Evolutionary conservation across 768 basidiomycete species (phyloP).

Genomic region (Lyophyllum semitale): DNA sequence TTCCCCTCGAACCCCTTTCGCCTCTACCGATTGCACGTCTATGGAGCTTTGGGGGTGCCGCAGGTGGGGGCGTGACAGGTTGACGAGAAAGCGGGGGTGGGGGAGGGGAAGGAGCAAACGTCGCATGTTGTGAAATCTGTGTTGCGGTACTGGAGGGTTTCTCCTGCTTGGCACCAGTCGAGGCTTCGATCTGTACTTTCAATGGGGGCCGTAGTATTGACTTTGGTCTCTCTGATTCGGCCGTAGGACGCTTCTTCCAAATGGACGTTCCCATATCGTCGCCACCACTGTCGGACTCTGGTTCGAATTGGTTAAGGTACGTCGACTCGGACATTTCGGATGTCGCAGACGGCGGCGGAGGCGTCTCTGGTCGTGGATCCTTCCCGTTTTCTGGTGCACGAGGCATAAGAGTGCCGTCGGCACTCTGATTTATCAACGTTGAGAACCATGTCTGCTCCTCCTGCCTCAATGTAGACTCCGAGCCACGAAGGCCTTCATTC

Average conservation of each 20-base stretch:
- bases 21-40: conserved; percentile 28
- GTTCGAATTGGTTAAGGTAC: conserved; percentile 28
- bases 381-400: conserved; percentile 4
- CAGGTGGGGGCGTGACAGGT: conserved; percentile 22
- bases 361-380: conserved; percentile 7
- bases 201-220: conserved; percentile 42
- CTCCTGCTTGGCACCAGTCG: conserved; percentile 12
- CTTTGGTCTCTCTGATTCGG: conserved; percentile 24
- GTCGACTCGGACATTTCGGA: conserved; percentile 17
- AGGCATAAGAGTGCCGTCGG: conserved; percentile 27
- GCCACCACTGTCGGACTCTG: conserved; percentile 51
- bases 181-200: conserved; percentile 43
- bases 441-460: conserved; percentile 31
- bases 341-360: conserved; percentile 24
- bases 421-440: conserved; percentile 18
- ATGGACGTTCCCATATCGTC: conserved; percentile 42
- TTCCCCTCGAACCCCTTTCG: conserved; percentile 38
- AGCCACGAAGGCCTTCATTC: conserved; percentile 15
- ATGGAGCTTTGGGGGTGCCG: conserved; percentile 22
- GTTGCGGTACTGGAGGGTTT: conserved; percentile 5
- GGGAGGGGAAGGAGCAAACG: conserved; percentile 22
- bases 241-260: conserved; percentile 44
- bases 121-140: conserved; percentile 14
- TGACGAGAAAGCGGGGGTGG: conserved; percentile 21
- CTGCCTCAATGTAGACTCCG: conserved; percentile 31